Evolutionary conservation across 2,329 filamentous ascomycete genomes (phyloP).

Genomic region (Penicillium aurantiogriseum): DNA sequence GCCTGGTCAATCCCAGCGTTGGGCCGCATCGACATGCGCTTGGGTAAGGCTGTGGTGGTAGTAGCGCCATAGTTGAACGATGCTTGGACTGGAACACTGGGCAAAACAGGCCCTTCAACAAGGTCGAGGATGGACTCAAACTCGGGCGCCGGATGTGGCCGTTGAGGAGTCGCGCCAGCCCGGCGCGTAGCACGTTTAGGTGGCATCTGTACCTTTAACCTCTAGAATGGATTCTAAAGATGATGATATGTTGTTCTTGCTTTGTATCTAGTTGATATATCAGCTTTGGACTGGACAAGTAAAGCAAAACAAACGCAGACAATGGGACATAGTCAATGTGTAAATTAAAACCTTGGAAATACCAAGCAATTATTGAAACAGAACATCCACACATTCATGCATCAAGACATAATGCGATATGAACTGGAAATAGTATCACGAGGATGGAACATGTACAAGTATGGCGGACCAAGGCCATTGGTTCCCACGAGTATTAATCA

Average conservation of each 20-base stretch:
- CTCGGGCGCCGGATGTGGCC: not conserved
- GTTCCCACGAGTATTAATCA: not conserved
- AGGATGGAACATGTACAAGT: not conserved
- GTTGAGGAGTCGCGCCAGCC: constrained; percentile 12
- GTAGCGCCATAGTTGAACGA: constrained; percentile 44
- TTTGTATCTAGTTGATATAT: not conserved
- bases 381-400: not conserved
- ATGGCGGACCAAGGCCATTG: not conserved
- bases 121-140: constrained; percentile 3
- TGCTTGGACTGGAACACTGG: constrained; percentile 39
- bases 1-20: constrained; percentile 33
- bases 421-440: not conserved
- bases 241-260: not conserved
- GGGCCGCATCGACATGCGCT: constrained; percentile 32
- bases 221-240: not conserved
- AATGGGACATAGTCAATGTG: not conserved
- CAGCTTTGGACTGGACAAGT: not conserved
- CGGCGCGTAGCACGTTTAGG: constrained; percentile 25
- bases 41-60: constrained; percentile 36
- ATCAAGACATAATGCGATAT: not conserved
- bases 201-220: constrained; percentile 22
- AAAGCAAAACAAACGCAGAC: not conserved
- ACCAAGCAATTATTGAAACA: not conserved
- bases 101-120: constrained; percentile 27
- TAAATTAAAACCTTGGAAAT: not conserved